phyloP scores from a whole-genome alignment of 495 filamentous ascomycete genomes.

The Lophiostoma macrostomum region DNA sequence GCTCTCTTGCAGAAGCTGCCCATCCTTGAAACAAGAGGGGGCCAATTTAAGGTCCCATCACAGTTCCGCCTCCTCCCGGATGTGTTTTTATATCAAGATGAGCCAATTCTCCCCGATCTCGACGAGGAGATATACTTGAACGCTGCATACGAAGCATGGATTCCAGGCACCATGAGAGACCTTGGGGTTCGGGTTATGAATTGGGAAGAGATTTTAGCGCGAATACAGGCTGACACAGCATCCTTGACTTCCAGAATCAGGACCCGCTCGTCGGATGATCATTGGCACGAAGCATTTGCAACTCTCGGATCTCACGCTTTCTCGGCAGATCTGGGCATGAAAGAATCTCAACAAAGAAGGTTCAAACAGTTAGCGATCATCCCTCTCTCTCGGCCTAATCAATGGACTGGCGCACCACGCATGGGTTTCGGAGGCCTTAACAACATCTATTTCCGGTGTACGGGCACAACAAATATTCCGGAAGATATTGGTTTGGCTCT shows the following conservation, averaged over 20 bases:
- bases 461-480: not conserved
- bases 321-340: not conserved
- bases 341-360: not conserved
- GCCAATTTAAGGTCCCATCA: not conserved
- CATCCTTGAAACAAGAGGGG: conserved; percentile 11
- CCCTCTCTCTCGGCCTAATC: not conserved
- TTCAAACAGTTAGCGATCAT: conserved; percentile 8
- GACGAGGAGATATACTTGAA: conserved; percentile 12
- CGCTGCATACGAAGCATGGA: not conserved
- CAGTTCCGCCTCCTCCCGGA: not conserved
- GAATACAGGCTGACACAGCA: conserved; percentile 1
- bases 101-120: conserved; percentile 6
- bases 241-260: not conserved
- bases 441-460: conserved; percentile 5
- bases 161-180: not conserved
- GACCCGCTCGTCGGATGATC: not conserved
- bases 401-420: conserved; percentile 3
- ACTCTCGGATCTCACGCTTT: not conserved
- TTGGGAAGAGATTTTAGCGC: not conserved
- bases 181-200: not conserved
- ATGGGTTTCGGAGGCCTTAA: not conserved
- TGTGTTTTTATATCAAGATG: not conserved
- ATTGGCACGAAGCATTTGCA: conserved; percentile 5
- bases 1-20: not conserved
- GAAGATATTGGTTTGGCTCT: not conserved